A percentile compares a stretch with the other conserved stretches of the same genome.
These are phyloP conservation scores for Colletotrichum destructivum DNA, from an alignment of 2,329 filamentous ascomycete species.

Conservation along the genomic window DNA sequence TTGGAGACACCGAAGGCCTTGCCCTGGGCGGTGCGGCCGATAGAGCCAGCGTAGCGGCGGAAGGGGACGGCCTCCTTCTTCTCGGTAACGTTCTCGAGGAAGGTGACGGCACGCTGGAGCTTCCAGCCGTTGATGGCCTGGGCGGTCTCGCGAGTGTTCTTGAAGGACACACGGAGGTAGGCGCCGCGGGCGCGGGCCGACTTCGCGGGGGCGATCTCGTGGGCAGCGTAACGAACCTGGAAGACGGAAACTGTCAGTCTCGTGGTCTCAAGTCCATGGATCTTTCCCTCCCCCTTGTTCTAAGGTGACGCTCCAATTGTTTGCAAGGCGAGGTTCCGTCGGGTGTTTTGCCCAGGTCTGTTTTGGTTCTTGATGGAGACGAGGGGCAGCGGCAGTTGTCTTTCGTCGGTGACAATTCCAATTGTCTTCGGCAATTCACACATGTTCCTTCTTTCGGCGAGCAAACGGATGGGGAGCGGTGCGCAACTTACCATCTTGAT, in stretches of 20 bases:
- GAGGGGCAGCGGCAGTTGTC: constrained; percentile 1
- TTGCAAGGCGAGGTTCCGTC: constrained; percentile 19
- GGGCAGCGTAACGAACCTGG: constrained; percentile 96
- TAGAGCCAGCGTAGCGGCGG: constrained; percentile 97
- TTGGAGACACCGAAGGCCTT: constrained; percentile 99
- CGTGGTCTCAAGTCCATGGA: constrained; percentile 5
- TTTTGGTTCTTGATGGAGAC: neutral
- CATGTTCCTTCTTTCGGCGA: constrained; percentile 6
- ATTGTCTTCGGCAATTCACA: neutral
- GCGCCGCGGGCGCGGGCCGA: constrained; percentile 98
- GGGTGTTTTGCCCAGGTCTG: too few relatives aligned
- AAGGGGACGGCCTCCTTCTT: constrained; percentile 99
- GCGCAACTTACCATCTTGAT: constrained; percentile 70
- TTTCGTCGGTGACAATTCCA: constrained; percentile 4
- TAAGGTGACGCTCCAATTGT: constrained; percentile 11
- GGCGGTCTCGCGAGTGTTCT: constrained; percentile 99
- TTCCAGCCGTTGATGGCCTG: constrained; percentile 99
- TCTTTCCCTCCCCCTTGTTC: neutral
- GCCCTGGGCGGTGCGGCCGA: constrained; percentile 96
- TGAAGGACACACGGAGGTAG: constrained; percentile 99
- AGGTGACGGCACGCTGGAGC: constrained; percentile 92
- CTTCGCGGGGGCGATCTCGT: constrained; percentile 88
- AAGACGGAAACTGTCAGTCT: constrained; percentile 42
- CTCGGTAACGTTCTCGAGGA: constrained; percentile 98
- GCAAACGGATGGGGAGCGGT: constrained; percentile 44